Evolutionary conservation across 306 rosid genomes (phyloP).

Genomic region (Prunus mira): DNA sequence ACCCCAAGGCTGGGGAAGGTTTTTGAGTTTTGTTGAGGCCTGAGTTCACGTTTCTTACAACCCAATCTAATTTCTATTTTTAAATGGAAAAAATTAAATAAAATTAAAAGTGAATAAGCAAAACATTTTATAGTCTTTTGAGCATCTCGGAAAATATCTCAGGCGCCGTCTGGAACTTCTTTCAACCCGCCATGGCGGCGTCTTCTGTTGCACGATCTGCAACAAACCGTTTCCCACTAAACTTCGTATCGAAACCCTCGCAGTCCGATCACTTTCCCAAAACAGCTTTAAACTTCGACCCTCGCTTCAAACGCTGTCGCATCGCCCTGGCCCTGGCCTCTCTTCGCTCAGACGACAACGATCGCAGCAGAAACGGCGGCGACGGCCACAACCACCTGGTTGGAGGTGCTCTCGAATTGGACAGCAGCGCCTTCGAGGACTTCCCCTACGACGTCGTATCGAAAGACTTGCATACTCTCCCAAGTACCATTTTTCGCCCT

Average conservation of each 20-base stretch:
- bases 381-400: not conserved
- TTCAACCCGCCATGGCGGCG: slow-evolving; percentile 27
- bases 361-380: not conserved
- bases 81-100: no score
- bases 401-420: slow-evolving; percentile 37
- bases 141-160: not conserved
- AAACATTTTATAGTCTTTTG: not conserved
- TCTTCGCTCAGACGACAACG: slow-evolving; percentile 23
- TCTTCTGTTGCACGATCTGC: slow-evolving; percentile 25
- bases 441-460: slow-evolving; percentile 38
- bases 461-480: slow-evolving; percentile 57
- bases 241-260: not conserved
- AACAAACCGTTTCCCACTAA: not conserved
- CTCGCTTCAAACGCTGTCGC: slow-evolving; percentile 34
- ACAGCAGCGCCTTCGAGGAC: slow-evolving; percentile 10
- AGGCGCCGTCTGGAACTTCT: not conserved
- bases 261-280: slow-evolving; percentile 3
- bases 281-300: not conserved
- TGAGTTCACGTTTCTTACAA: no score
- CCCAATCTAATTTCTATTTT: no score
- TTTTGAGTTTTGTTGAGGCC: no score
- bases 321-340: slow-evolving; percentile 31
- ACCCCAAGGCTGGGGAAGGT: no score
- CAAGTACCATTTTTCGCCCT: slow-evolving; percentile 31
- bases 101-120: not conserved